A percentile compares a stretch with the other conserved stretches of the same genome.
phyloP scores from a whole-genome alignment of 2,329 filamentous ascomycete species.

The Pseudocercospora fuligena region DNA sequence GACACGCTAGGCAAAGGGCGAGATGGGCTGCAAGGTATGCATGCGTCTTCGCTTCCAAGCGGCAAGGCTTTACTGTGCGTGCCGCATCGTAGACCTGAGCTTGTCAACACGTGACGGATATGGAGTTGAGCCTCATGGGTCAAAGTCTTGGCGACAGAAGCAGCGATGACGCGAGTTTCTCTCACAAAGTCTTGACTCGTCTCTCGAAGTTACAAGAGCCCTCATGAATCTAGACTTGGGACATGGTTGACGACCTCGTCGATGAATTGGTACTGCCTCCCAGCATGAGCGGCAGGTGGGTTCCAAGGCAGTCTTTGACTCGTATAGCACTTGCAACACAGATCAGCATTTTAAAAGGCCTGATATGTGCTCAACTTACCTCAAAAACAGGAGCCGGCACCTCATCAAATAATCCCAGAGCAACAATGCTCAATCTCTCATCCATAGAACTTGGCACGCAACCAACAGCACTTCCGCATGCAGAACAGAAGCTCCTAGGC shows the following conservation, averaged over 20 bases:
- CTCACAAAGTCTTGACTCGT: not conserved
- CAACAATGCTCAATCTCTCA: constrained; percentile 20
- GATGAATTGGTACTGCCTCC: constrained; percentile 2
- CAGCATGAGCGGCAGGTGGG: not conserved
- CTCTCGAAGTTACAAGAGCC: not conserved
- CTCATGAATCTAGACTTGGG: not conserved
- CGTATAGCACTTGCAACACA: not conserved
- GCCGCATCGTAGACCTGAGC: no score
- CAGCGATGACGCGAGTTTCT: not conserved
- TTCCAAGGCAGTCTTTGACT: constrained; percentile 4
- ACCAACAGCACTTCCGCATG: constrained; percentile 25
- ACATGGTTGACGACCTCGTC: not conserved
- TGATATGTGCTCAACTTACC: not conserved
- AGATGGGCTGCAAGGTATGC: no score
- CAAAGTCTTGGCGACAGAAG: not conserved
- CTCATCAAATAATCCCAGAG: constrained; percentile 25
- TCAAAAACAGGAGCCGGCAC: constrained; percentile 28
- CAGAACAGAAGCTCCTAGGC: constrained; percentile 26
- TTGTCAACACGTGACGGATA: not conserved
- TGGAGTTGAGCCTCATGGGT: not conserved
- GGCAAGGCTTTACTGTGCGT: no score
- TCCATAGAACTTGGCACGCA: constrained; percentile 2
- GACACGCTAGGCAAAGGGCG: not conserved
- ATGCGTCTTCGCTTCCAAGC: no score
- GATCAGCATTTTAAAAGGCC: not conserved